These are phyloP conservation scores for Hymenoscyphus scutula DNA, from an alignment of 2,329 filamentous ascomycete species.

Conservation along the genomic window DNA sequence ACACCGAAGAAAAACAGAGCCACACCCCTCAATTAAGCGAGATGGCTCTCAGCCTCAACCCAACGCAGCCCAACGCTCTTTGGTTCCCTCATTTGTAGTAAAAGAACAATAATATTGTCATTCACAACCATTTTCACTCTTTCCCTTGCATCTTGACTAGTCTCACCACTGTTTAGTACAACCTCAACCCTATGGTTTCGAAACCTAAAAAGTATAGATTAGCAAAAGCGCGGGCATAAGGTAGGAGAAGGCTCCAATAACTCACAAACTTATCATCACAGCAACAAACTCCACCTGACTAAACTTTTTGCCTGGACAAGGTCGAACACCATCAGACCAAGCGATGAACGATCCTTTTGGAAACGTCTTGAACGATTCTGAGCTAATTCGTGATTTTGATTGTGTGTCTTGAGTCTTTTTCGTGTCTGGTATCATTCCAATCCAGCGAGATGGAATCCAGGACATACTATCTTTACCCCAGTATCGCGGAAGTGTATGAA, in stretches of 20 bases:
- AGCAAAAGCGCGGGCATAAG: not conserved
- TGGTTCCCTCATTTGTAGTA: conserved; percentile 11
- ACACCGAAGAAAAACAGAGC: not conserved
- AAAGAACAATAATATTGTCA: conserved; percentile 7
- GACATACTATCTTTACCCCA: conserved; percentile 4
- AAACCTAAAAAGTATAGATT: conserved; percentile 6
- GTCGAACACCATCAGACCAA: conserved; percentile 31
- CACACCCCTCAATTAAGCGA: not conserved
- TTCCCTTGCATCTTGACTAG: not conserved
- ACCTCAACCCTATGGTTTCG: conserved; percentile 16
- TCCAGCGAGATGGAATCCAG: conserved; percentile 4
- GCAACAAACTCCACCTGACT: conserved; percentile 35
- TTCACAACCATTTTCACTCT: conserved; percentile 7
- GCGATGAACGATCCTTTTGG: conserved; percentile 26
- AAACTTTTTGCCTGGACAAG: conserved; percentile 35
- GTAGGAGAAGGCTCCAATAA: not conserved
- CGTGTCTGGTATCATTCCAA: not conserved
- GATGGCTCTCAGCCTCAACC: not conserved
- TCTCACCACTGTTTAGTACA: conserved; percentile 5
- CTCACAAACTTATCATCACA: conserved; percentile 15
- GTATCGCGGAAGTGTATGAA: not conserved
- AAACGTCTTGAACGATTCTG: not conserved
- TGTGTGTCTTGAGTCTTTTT: not conserved
- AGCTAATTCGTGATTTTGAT: not conserved
- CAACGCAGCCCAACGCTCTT: conserved; percentile 6